Percentiles rank a stretch among this genome's conserved stretches.
These are phyloP conservation scores for Phytopythium ostracodes DNA, from an alignment of 352 stramenopile genomes.

Conservation along the genomic window DNA sequence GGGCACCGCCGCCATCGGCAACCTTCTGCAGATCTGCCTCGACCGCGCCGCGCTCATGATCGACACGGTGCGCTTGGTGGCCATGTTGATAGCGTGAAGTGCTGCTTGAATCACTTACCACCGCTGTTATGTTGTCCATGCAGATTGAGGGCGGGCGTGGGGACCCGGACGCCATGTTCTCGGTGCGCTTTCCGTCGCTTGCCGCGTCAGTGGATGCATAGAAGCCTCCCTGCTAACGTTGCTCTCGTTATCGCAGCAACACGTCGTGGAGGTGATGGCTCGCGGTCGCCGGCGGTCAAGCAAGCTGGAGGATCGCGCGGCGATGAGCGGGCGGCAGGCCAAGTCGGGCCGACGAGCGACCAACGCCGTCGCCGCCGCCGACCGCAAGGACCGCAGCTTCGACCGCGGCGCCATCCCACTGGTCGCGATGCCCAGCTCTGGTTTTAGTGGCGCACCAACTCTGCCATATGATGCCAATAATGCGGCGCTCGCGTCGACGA, in stretches of 20 bases:
- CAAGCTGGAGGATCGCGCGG: conserved; percentile 9
- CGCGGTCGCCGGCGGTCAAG: conserved; percentile 18
- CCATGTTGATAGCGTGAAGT: too few relatives aligned
- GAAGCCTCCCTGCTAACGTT: neutral
- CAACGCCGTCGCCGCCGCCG: conserved; percentile 13
- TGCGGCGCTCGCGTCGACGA: neutral
- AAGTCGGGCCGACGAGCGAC: conserved; percentile 10
- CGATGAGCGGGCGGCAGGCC: neutral
- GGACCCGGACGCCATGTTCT: conserved; percentile 65
- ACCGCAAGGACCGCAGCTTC: conserved; percentile 32
- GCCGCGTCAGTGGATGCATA: neutral
- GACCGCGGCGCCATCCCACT: conserved; percentile 26
- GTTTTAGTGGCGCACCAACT: too few relatives aligned
- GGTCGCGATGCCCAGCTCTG: neutral
- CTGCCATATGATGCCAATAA: too few relatives aligned
- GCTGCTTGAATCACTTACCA: too few relatives aligned
- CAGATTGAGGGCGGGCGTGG: conserved; percentile 64
- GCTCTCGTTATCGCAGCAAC: neutral
- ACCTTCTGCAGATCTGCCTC: conserved; percentile 71
- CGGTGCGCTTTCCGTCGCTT: conserved; percentile 8
- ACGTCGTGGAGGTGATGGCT: conserved; percentile 1
- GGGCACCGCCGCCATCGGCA: conserved; percentile 50
- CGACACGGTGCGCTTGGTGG: conserved; percentile 62
- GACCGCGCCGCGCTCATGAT: conserved; percentile 67
- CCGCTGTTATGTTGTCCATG: too few relatives aligned